Percentiles rank a stretch among this genome's conserved stretches.
Evolutionary conservation across 139 green algal species (phyloP).

Genomic region (Asterochloris sp.): DNA sequence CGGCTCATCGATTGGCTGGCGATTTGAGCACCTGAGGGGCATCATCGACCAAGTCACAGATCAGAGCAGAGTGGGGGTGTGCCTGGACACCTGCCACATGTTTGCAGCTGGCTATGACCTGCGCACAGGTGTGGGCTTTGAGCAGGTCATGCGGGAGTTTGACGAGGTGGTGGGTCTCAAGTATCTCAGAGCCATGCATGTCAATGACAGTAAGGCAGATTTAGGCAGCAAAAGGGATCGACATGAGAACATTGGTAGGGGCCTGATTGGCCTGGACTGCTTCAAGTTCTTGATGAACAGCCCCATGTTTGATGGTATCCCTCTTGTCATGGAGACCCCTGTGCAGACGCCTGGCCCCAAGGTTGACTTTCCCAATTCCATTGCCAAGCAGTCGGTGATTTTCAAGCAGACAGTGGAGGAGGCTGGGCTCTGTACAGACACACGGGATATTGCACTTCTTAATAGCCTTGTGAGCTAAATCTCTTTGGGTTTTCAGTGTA

Average conservation of each 20-base stretch:
- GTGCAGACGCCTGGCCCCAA: constrained; percentile 11
- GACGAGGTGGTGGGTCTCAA: constrained; percentile 20
- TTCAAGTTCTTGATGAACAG: constrained; percentile 25
- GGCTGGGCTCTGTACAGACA: background rate
- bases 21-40: constrained; percentile 19
- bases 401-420: constrained; percentile 7
- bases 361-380: constrained; percentile 15
- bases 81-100: constrained; percentile 28
- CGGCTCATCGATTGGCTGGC: constrained; percentile 5
- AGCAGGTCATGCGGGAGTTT: constrained; percentile 8
- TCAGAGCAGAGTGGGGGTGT: constrained; percentile 25
- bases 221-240: constrained; percentile 15
- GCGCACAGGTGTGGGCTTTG: background rate
- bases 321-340: constrained; percentile 31
- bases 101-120: constrained; percentile 28
- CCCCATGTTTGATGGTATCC: constrained; percentile 10
- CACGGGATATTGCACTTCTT: constrained; percentile 9
- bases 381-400: background rate
- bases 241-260: constrained; percentile 26
- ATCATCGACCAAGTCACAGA: constrained; percentile 23
- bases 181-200: constrained; percentile 27
- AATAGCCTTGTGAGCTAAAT: background rate
- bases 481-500: no score
- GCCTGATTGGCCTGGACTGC: constrained; percentile 12
- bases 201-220: constrained; percentile 29